Evolutionary conservation across 208 protist genomes (phyloP), one percentile per base, ranked within the genome.

Genomic region (Acanthamoeba triangularis): DNA sequence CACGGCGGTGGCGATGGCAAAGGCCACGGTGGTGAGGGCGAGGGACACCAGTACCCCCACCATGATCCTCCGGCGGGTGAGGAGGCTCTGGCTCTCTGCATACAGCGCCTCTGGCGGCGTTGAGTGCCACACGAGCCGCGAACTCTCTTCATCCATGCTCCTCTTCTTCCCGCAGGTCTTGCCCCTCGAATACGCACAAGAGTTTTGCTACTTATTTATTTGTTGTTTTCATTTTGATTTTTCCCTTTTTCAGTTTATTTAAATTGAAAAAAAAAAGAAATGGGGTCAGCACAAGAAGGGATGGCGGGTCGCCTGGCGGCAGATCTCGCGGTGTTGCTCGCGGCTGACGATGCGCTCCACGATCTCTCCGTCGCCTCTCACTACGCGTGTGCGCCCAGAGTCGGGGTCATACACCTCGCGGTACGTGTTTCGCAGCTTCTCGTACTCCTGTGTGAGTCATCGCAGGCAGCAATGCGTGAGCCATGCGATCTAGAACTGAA

Each of bases 241-340:
- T n/a, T n/a, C n/a, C n/a, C n/a, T n/a, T n/a, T n/a, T n/a, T n/a
- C n/a, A n/a, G n/a, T n/a, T n/a, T n/a, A n/a, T n/a, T n/a, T n/a
- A n/a, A n/a, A n/a, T n/a, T n/a, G n/a, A n/a, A n/a, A n/a, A n/a
- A n/a, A n/a, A n/a, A n/a, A n/a, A n/a, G n/a, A n/a, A n/a, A n/a
- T n/a, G n/a, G n/a, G n/a, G n/a, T 87, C 49, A 87, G 8, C 78
- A 2, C 30, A 92, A 25, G 59, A 92, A 74, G 61, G 95, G 95
- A 80, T 96, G 95, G 59, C 95, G 95, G 13, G 95, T 96, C 1
- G 95, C 95, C 16, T 95, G 94, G 87, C 88, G 88, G n/a, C 94
- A 95, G 16, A 96, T 96, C 14, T 63, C 93, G 54, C 95, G 82
- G 23, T 96, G 95, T 61, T 96, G 65, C 35, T 96, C 92, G n/a